phyloP scores from a whole-genome alignment of 2,329 filamentous ascomycete genomes.

The Claviceps capensis region DNA sequence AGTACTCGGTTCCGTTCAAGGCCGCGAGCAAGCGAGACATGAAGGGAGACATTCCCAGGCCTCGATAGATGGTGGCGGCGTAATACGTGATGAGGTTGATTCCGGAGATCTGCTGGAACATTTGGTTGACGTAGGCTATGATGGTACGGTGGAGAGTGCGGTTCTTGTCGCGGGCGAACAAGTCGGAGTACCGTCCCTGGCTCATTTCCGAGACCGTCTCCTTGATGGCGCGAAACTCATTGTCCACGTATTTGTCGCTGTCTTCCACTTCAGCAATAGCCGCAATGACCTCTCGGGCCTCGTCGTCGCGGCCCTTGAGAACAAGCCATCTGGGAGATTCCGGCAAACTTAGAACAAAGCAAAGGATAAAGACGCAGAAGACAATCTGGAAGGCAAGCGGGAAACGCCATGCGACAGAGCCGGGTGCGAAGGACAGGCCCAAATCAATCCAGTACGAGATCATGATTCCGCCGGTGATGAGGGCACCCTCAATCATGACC shows the following conservation, averaged over 20 bases:
- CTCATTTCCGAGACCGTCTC: slow-evolving; percentile 56
- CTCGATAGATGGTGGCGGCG: slow-evolving; percentile 42
- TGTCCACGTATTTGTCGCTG: slow-evolving; percentile 43
- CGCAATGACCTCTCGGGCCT: slow-evolving; percentile 32
- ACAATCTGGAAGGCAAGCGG: slow-evolving; percentile 41
- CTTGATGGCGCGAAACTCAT: slow-evolving; percentile 46
- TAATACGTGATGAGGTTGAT: slow-evolving; percentile 53
- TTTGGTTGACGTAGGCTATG: slow-evolving; percentile 47
- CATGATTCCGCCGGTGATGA: slow-evolving; percentile 43
- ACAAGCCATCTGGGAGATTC: slow-evolving; percentile 39
- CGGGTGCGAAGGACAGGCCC: slow-evolving; percentile 36
- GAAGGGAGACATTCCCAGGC: slow-evolving; percentile 37
- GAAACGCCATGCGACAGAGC: slow-evolving; percentile 38
- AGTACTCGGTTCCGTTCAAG: slow-evolving; percentile 31
- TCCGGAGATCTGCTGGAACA: slow-evolving; percentile 52
- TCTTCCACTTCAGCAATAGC: slow-evolving; percentile 40
- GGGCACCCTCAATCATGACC: slow-evolving; percentile 45
- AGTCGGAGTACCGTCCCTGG: slow-evolving; percentile 43
- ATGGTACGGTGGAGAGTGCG: slow-evolving; percentile 44
- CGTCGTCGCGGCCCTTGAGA: slow-evolving; percentile 30
- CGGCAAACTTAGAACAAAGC: slow-evolving; percentile 36
- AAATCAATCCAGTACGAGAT: slow-evolving; percentile 49
- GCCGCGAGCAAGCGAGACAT: slow-evolving; percentile 43
- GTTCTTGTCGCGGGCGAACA: slow-evolving; percentile 45
- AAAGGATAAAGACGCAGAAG: slow-evolving; percentile 45